Percentiles rank a stretch among this genome's conserved stretches.
Conservation (phyloP, 257 asterid genomes). For the Solanum sparsipilum region DNA sequence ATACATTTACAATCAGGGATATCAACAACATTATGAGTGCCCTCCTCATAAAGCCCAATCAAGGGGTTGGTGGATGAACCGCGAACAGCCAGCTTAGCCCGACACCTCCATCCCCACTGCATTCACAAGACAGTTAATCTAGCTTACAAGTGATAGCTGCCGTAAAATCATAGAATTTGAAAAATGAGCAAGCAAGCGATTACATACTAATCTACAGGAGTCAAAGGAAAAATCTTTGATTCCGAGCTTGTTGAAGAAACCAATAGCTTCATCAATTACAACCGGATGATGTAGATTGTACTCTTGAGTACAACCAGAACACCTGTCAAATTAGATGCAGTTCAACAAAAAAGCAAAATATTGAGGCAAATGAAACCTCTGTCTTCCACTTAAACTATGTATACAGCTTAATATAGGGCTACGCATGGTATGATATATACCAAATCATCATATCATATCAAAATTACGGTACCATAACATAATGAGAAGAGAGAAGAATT, state of each 20-base stretch:
- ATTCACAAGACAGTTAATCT: not conserved
- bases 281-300: conserved; percentile 67
- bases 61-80: conserved; percentile 61
- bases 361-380: not conserved
- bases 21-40: conserved; percentile 73
- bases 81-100: conserved; percentile 89
- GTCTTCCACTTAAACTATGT: not conserved
- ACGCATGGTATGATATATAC: not conserved
- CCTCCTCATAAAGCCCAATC: conserved; percentile 84
- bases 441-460: not conserved
- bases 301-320: conserved; percentile 93
- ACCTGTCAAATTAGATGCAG: conserved; percentile 27
- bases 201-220: conserved; percentile 68
- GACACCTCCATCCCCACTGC: conserved; percentile 98
- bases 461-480: not conserved
- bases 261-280: conserved; percentile 46
- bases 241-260: conserved; percentile 50
- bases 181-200: not conserved
- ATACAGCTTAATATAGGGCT: not conserved
- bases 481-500: not conserved
- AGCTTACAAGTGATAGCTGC: conserved; percentile 2
- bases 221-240: conserved; percentile 64
- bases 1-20: conserved; percentile 88
- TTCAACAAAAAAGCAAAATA: not conserved
- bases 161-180: not conserved